A percentile compares a stretch with the other conserved stretches of the same genome.
phyloP scores from a whole-genome alignment of 108 stramenopile species.

The Skeletonema marinoi region DNA sequence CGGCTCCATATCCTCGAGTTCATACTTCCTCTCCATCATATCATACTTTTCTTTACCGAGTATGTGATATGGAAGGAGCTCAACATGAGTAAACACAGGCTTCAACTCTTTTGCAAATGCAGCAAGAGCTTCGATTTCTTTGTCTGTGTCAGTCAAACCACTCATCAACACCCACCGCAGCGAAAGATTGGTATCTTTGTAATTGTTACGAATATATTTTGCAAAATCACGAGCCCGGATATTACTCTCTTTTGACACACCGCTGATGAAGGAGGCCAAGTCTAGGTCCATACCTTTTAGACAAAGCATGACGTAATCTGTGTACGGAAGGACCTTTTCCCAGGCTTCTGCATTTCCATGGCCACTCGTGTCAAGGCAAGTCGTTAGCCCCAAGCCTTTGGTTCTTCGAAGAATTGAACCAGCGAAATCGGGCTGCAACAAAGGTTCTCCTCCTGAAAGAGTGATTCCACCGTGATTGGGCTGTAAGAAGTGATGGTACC shows the following conservation, averaged over 20 bases:
- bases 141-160: slow-evolving; percentile 61
- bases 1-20: slow-evolving; percentile 50
- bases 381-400: slow-evolving; percentile 55
- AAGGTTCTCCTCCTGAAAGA: slow-evolving; percentile 64
- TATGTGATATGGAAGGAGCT: slow-evolving; percentile 68
- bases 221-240: slow-evolving; percentile 56
- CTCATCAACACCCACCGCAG: slow-evolving; percentile 67
- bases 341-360: slow-evolving; percentile 54
- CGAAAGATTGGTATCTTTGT: slow-evolving; percentile 49
- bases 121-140: slow-evolving; percentile 51
- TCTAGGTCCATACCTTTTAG: slow-evolving; percentile 67
- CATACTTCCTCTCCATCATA: slow-evolving; percentile 37
- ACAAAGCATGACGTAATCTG: slow-evolving; percentile 64
- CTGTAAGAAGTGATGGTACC: slow-evolving; percentile 52
- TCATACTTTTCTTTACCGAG: slow-evolving; percentile 66
- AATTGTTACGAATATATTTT: slow-evolving; percentile 52
- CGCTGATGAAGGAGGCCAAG: slow-evolving; percentile 48
- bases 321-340: slow-evolving; percentile 56
- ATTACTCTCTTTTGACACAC: slow-evolving; percentile 39
- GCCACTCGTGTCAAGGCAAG: slow-evolving; percentile 68
- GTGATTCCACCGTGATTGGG: slow-evolving; percentile 65
- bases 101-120: slow-evolving; percentile 59
- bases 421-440: slow-evolving; percentile 63
- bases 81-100: slow-evolving; percentile 51
- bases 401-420: slow-evolving; percentile 51